These are phyloP conservation scores for Wallemia hederae DNA, from an alignment of 1,284 basidiomycete species.

Conservation along the genomic window DNA sequence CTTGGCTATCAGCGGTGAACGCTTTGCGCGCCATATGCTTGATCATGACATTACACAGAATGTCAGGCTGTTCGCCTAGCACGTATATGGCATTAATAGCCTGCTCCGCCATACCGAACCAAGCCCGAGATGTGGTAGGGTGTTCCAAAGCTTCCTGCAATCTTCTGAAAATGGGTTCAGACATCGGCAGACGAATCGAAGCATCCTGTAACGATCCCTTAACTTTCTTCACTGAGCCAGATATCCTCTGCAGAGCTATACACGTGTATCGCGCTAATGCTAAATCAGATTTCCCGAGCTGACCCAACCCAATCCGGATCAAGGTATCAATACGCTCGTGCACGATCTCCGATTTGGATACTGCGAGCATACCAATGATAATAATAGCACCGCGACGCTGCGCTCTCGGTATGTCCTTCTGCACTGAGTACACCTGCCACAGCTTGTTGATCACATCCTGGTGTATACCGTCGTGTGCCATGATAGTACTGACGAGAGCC, in stretches of 20 bases:
- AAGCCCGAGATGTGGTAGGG: conserved; percentile 54
- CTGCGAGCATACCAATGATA: conserved; percentile 77
- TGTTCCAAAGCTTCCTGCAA: conserved; percentile 47
- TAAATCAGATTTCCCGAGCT: conserved; percentile 56
- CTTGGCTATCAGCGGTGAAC: conserved; percentile 3
- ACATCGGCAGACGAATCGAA: conserved; percentile 61
- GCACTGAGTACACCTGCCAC: conserved; percentile 83
- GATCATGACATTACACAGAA: conserved; percentile 51
- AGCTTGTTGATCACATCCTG: conserved; percentile 61
- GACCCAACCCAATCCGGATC: conserved; percentile 64
- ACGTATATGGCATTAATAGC: conserved; percentile 87
- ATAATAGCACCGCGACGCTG: conserved; percentile 84
- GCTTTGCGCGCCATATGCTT: conserved; percentile 32
- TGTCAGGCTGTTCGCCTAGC: conserved; percentile 74
- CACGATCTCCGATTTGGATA: conserved; percentile 57
- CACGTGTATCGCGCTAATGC: conserved; percentile 78
- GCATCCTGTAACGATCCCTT: conserved; percentile 80
- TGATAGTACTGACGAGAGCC: conserved; percentile 84
- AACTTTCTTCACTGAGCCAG: conserved; percentile 85
- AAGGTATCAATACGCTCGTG: conserved; percentile 60
- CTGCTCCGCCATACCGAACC: conserved; percentile 90
- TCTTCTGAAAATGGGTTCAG: conserved; percentile 54
- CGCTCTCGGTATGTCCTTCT: conserved; percentile 37
- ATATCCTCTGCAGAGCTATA: conserved; percentile 65
- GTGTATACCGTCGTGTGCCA: conserved; percentile 48